phyloP scores from a whole-genome alignment of 1,284 basidiomycete species.

The Athelia sp. region DNA sequence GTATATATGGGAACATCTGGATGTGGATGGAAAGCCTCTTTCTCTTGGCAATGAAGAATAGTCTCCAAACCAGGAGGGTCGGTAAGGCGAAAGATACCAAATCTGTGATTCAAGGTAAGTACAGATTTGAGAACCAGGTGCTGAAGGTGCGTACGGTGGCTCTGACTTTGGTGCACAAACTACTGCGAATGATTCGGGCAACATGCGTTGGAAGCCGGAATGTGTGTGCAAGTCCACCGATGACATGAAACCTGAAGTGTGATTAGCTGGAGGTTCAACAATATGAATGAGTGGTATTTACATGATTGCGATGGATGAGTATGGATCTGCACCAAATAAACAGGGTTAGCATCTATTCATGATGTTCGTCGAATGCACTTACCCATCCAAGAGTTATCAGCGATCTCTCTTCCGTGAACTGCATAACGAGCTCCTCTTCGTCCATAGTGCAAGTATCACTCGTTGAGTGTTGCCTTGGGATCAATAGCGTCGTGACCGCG shows the following conservation, averaged over 20 bases:
- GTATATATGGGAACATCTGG: conserved; percentile 77
- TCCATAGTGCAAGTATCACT: conserved; percentile 87
- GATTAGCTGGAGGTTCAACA: conserved; percentile 1
- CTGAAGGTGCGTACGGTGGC: conserved; percentile 53
- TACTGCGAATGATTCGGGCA: conserved; percentile 87
- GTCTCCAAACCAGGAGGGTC: conserved; percentile 77
- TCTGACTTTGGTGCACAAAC: conserved; percentile 80
- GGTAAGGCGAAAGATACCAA: conserved; percentile 84
- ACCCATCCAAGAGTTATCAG: conserved; percentile 89
- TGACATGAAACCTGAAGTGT: conserved; percentile 70
- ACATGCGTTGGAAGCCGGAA: conserved; percentile 79
- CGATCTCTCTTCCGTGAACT: conserved; percentile 73
- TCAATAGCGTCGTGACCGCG: conserved; percentile 69
- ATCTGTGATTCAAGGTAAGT: conserved; percentile 34
- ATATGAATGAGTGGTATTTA: conserved; percentile 24
- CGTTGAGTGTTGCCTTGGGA: conserved; percentile 82
- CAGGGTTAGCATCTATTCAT: conserved; percentile 1
- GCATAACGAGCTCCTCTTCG: conserved; percentile 80
- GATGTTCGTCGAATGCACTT: conserved; percentile 23
- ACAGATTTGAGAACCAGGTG: conserved; percentile 6
- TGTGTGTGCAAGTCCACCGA: conserved; percentile 89
- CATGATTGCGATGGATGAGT: conserved; percentile 90
- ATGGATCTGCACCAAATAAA: conserved; percentile 62
- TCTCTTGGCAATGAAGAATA: conserved; percentile 61
- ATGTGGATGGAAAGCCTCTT: conserved; percentile 82